A percentile compares a stretch with the other conserved stretches of the same genome.
These are phyloP conservation scores for Claviceps pazoutovae DNA, from an alignment of 2,329 filamentous ascomycete genomes.

Conservation along the genomic window DNA sequence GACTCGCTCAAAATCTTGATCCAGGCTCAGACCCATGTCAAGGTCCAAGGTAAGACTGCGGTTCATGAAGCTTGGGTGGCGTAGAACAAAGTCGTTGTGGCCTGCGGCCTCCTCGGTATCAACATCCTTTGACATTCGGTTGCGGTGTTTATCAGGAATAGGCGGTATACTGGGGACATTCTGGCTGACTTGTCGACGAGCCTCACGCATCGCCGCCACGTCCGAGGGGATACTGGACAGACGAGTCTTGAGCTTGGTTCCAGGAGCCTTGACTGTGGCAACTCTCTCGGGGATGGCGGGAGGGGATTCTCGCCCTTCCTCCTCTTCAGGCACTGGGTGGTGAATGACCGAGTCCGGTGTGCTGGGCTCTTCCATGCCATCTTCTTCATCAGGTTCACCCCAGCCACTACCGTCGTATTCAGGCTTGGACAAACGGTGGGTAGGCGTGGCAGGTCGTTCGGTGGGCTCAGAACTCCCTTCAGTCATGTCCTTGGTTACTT, in stretches of 20 bases:
- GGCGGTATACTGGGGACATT: conserved; percentile 48
- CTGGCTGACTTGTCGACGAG: conserved; percentile 70
- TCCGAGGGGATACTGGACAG: conserved; percentile 81
- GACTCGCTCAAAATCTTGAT: conserved; percentile 86
- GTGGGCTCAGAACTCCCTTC: conserved; percentile 21
- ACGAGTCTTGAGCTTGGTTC: conserved; percentile 76
- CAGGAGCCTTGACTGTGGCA: conserved; percentile 79
- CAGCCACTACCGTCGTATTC: conserved; percentile 51
- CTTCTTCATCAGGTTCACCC: conserved; percentile 40
- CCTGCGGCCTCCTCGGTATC: conserved; percentile 23
- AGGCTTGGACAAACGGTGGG: conserved; percentile 38
- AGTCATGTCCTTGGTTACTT: conserved; percentile 14
- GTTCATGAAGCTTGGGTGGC: conserved; percentile 63
- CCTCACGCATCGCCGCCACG: conserved; percentile 69
- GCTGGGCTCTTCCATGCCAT: conserved; percentile 44
- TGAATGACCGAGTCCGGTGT: conserved; percentile 88
- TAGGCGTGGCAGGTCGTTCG: conserved; percentile 35
- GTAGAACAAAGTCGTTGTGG: conserved; percentile 35
- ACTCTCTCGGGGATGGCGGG: conserved; percentile 64
- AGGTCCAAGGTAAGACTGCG: conserved; percentile 71
- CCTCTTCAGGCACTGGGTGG: conserved; percentile 44
- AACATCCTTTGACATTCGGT: conserved; percentile 36
- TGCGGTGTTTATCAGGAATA: conserved; percentile 47
- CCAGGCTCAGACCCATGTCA: conserved; percentile 73
- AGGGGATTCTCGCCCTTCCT: conserved; percentile 37